Evolutionary conservation across 2,329 filamentous ascomycete species (phyloP).

Genomic region (Thelonectria olida): DNA sequence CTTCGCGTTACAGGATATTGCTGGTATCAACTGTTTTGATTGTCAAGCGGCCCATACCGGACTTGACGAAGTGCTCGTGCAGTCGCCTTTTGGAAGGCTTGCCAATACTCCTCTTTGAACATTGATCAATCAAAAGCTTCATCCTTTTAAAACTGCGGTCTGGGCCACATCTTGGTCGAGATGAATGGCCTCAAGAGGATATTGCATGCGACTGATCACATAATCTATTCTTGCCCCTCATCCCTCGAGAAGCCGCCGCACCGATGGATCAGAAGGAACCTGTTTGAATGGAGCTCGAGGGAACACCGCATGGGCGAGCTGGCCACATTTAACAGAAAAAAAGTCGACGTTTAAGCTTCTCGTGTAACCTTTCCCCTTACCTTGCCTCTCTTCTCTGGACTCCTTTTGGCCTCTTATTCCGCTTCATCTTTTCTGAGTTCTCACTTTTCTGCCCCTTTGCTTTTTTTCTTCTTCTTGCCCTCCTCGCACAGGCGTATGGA

Average conservation of each 20-base stretch:
- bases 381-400: constrained; percentile 13
- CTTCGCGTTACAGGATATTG: constrained; percentile 4
- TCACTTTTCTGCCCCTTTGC: constrained; percentile 14
- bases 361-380: constrained; percentile 32
- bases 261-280: constrained; percentile 4
- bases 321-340: constrained; percentile 19
- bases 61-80: constrained; percentile 8
- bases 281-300: not conserved
- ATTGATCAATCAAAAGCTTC: constrained; percentile 14
- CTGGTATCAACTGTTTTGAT: constrained; percentile 4
- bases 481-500: constrained; percentile 22
- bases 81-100: constrained; percentile 12
- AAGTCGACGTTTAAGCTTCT: constrained; percentile 36
- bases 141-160: constrained; percentile 4
- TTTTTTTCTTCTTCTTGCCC: constrained; percentile 25
- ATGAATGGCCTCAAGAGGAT: constrained; percentile 14
- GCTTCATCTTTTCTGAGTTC: too few relatives aligned
- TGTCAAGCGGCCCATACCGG: not conserved
- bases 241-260: constrained; percentile 2
- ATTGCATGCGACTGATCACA: constrained; percentile 22
- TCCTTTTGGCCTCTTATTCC: too few relatives aligned
- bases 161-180: not conserved
- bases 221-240: constrained; percentile 20
- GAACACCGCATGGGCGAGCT: constrained; percentile 12
- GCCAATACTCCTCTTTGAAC: constrained; percentile 11